Evolutionary conservation across 192 early-diverging fungal genomes (phyloP).

Genomic region (Podila epigama): DNA sequence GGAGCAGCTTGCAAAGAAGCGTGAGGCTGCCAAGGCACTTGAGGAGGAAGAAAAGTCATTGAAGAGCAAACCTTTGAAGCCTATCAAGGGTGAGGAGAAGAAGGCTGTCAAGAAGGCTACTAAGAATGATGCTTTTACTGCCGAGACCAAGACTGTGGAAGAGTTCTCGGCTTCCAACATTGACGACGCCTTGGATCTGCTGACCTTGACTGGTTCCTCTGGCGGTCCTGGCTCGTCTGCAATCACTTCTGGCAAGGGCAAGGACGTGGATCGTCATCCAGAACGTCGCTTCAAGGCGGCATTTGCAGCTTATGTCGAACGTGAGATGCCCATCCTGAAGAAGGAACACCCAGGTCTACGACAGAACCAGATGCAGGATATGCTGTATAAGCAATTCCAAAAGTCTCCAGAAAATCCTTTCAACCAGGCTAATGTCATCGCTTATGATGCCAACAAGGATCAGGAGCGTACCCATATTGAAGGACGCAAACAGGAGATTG

Average conservation of each 20-base stretch:
- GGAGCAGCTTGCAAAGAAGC: conserved; percentile 59
- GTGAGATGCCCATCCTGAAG: conserved; percentile 77
- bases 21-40: conserved; percentile 58
- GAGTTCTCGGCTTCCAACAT: conserved; percentile 82
- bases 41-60: conserved; percentile 66
- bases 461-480: conserved; percentile 62
- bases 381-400: conserved; percentile 81
- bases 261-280: conserved; percentile 85
- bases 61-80: conserved; percentile 52
- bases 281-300: conserved; percentile 86
- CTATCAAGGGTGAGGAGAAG: conserved; percentile 64
- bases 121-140: conserved; percentile 52
- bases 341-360: conserved; percentile 83
- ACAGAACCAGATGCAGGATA: conserved; percentile 77
- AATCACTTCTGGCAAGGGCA: conserved; percentile 43
- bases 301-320: conserved; percentile 70
- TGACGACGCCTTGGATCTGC: conserved; percentile 85
- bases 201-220: conserved; percentile 48
- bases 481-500: conserved; percentile 54
- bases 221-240: conserved; percentile 20
- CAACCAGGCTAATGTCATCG: conserved; percentile 74
- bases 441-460: conserved; percentile 76
- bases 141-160: conserved; percentile 60
- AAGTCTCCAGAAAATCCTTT: conserved; percentile 82
- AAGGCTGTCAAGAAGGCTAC: conserved; percentile 63